Conservation (phyloP, 2,329 filamentous ascomycete species). For the Penicillium capsulatum region DNA sequence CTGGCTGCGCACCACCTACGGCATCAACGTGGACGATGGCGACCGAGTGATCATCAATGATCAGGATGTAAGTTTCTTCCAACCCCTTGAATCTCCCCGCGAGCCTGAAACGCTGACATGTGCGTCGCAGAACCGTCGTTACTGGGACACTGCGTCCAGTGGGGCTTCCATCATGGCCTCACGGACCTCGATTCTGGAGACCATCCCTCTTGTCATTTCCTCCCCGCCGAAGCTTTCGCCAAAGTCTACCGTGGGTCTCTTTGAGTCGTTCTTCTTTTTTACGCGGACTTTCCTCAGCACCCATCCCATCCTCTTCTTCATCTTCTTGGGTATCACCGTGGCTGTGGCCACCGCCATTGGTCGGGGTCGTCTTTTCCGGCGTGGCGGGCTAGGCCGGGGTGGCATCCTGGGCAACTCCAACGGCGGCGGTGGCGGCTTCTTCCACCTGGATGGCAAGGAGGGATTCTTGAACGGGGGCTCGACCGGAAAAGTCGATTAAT, state of each 20-base stretch:
- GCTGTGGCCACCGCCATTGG: conserved; percentile 33
- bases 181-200: conserved; percentile 86
- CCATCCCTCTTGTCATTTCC: conserved; percentile 52
- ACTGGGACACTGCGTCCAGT: conserved; percentile 89
- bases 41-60: conserved; percentile 96
- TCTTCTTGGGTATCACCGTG: conserved; percentile 36
- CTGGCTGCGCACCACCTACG: conserved; percentile 93
- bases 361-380: conserved; percentile 30
- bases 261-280: conserved; percentile 47
- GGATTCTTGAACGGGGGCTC: conserved; percentile 42
- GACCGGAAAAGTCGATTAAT: conserved; percentile 48
- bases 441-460: conserved; percentile 49
- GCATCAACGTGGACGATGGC: conserved; percentile 77
- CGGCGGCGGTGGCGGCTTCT: conserved; percentile 42
- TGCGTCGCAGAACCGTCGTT: conserved; percentile 68
- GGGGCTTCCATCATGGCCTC: conserved; percentile 87
- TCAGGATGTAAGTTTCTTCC: conserved; percentile 78
- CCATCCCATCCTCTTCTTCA: conserved; percentile 44
- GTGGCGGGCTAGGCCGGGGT: conserved; percentile 25
- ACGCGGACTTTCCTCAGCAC: conserved; percentile 41
- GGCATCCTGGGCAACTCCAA: conserved; percentile 35
- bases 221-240: conserved; percentile 47
- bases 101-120: neutral
- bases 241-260: conserved; percentile 48
- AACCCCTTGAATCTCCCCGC: too few species aligned